Conservation (phyloP, 495 filamentous ascomycete species). For the Hypoxylon trugodes region DNA sequence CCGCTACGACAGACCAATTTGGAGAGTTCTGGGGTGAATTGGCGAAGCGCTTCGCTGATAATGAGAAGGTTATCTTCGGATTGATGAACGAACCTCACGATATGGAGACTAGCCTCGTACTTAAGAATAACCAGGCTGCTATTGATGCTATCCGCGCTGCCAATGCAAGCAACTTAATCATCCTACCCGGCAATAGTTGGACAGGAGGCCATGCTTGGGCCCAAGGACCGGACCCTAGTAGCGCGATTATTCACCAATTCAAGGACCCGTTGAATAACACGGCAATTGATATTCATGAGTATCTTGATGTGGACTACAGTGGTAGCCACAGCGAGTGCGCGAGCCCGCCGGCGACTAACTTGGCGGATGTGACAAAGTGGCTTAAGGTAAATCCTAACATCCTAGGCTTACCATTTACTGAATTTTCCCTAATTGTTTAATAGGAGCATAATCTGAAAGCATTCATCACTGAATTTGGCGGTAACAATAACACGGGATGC, state of each 20-base stretch:
- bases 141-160: slow-evolving; percentile 56
- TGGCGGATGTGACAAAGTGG: slow-evolving; percentile 57
- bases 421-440: slow-evolving; percentile 9
- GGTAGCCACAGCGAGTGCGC: slow-evolving; percentile 53
- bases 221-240: slow-evolving; percentile 54
- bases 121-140: slow-evolving; percentile 61
- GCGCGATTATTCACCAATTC: slow-evolving; percentile 53
- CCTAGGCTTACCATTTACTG: too few species aligned
- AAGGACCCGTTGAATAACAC: slow-evolving; percentile 58
- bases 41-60: slow-evolving; percentile 55
- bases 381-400: slow-evolving; percentile 52
- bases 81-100: slow-evolving; percentile 63
- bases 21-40: slow-evolving; percentile 62
- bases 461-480: slow-evolving; percentile 64
- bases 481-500: slow-evolving; percentile 57
- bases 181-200: slow-evolving; percentile 60
- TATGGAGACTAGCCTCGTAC: slow-evolving; percentile 55
- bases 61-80: slow-evolving; percentile 62
- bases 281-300: slow-evolving; percentile 63
- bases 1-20: slow-evolving; percentile 59
- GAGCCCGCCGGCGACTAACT: slow-evolving; percentile 48
- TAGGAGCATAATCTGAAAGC: slow-evolving; percentile 57
- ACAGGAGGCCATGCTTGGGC: slow-evolving; percentile 60
- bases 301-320: slow-evolving; percentile 60
- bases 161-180: slow-evolving; percentile 55